Evolutionary conservation across 2,329 filamentous ascomycete species (phyloP), one percentile per base, ranked within the genome.

Genomic region (Aspergillus texensis): DNA sequence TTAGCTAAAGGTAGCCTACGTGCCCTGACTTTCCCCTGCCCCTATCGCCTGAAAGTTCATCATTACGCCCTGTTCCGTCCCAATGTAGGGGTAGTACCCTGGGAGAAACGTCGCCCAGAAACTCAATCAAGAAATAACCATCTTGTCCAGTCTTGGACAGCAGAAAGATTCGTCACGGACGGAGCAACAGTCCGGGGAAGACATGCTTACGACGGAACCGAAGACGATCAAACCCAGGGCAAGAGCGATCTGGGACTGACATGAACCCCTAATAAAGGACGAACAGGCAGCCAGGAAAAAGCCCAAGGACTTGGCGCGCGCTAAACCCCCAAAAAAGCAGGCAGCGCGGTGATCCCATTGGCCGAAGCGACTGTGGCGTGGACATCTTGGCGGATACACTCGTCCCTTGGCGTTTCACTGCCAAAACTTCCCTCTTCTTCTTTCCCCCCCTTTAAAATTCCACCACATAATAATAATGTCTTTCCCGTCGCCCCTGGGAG

Each of bases 331-430:
- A 3, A 52, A 36, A 36, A 14, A 36, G 28, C 30, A 10, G 19
- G 5, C 2, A 39, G 34, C 34, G 30, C 19, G 2, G 14, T 6
- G 14, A 39, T 39, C 52, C 52, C 14, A 55, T 55, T 55, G 52
- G 52, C n/a, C n/a, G 11, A 39, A 2, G 14, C 9, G 34, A 36
- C 52, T 39, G 52, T 55, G 48, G 48, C 48, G 48, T 21, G 48
- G 48, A 32, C 19, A 21, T 39, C 52, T 55, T 55, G 52, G 52
- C 52, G 32, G n/a, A 39, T 39, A 52, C 30, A 8, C 16, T 19
- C 9, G 32, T 14, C 32, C 5, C 52, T 55, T 45, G 57, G 48
- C 57, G 57, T 48, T 58, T 50, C 57, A 36, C 45, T 41, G 28
- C 45, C 21, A 52, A 50, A 50, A 59, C n/a, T 46, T 46, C 6